These are phyloP conservation scores for Entoloma clypeatum DNA, from an alignment of 1,284 basidiomycete genomes.

Conservation along the genomic window DNA sequence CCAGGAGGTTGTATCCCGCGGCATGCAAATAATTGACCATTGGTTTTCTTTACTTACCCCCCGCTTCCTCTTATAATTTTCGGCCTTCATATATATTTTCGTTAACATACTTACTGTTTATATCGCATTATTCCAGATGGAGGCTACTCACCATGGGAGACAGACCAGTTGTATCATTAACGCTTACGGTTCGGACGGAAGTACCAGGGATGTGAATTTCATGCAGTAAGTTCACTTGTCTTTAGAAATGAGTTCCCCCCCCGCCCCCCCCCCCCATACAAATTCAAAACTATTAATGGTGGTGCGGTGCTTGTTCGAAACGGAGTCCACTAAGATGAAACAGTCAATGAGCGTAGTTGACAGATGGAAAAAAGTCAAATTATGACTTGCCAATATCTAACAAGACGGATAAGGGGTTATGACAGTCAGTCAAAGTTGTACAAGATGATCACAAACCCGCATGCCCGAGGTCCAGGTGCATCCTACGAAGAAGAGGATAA, in stretches of 20 bases:
- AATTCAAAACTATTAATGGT: slow-evolving; percentile 36
- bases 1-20: slow-evolving; percentile 35
- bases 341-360: slow-evolving; percentile 11
- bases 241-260: not conserved
- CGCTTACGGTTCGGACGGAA: slow-evolving; percentile 32
- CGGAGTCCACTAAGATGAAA: slow-evolving; percentile 65
- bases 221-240: not conserved
- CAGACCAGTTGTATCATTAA: slow-evolving; percentile 56
- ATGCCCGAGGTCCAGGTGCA: slow-evolving; percentile 70
- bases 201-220: slow-evolving; percentile 30
- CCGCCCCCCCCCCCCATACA: not conserved
- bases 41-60: slow-evolving; percentile 29
- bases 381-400: slow-evolving; percentile 91
- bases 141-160: slow-evolving; percentile 47
- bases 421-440: slow-evolving; percentile 18
- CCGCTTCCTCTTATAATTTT: slow-evolving; percentile 24
- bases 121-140: slow-evolving; percentile 38
- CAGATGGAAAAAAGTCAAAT: slow-evolving; percentile 39
- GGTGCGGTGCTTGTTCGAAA: slow-evolving; percentile 55
- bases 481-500: slow-evolving; percentile 43
- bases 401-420: slow-evolving; percentile 14
- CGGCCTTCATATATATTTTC: slow-evolving; percentile 21
- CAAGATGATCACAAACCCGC: slow-evolving; percentile 55
- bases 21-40: slow-evolving; percentile 34
- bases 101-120: slow-evolving; percentile 37